Percentiles rank a stretch among this genome's conserved stretches.
These are phyloP conservation scores for Talaromyces piceae DNA, from an alignment of 2,329 filamentous ascomycete species.

Conservation along the genomic window DNA sequence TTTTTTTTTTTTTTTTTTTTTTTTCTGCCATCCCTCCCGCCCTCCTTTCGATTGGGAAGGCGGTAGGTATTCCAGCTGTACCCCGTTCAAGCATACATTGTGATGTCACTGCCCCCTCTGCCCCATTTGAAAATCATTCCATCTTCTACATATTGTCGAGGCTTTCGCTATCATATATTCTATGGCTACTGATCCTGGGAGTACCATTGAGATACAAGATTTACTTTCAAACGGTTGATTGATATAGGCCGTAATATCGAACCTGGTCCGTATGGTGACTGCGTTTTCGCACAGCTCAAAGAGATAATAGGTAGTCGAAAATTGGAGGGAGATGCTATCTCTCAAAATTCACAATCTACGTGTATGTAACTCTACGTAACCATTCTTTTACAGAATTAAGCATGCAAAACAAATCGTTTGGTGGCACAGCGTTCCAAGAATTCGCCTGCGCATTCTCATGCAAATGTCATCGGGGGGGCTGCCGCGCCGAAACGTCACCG, in stretches of 20 bases:
- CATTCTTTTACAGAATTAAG: not conserved
- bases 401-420: slow-evolving; percentile 4
- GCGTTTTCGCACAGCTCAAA: too few relatives aligned
- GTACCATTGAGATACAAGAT: too few relatives aligned
- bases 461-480: slow-evolving; percentile 1
- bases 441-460: not conserved
- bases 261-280: too few relatives aligned
- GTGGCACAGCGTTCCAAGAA: slow-evolving; percentile 3
- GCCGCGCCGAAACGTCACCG: slow-evolving; percentile 6
- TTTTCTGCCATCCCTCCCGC: not conserved
- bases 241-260: too few relatives aligned
- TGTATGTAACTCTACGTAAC: too few relatives aligned
- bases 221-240: too few relatives aligned
- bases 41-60: not conserved
- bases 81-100: not conserved
- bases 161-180: too few relatives aligned
- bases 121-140: not conserved
- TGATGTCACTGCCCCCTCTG: not conserved
- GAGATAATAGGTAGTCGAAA: too few relatives aligned
- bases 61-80: not conserved
- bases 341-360: too few relatives aligned
- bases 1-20: not conserved
- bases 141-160: not conserved
- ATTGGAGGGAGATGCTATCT: too few relatives aligned
- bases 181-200: too few relatives aligned